Base-by-base conservation (phyloP, 805 yeast genomes). In the Metschnikowia colocasiae region DNA sequence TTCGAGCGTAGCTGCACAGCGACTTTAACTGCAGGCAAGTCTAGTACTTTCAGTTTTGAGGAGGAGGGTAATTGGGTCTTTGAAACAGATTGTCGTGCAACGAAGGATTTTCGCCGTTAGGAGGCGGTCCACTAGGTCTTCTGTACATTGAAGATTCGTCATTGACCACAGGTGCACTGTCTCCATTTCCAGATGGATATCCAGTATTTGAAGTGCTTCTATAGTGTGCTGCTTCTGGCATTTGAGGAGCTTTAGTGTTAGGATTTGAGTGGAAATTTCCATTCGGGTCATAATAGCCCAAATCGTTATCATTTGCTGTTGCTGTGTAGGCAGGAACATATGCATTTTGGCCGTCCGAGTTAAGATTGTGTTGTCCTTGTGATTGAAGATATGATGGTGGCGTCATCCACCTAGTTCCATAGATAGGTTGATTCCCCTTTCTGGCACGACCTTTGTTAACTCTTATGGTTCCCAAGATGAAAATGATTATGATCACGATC, bases 371-470 rank as follows among this genome's bases (percentile, higher is more conserved):
- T 48, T 79, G 82, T 43, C 68, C 70, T 57, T 85, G 86, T 1
- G 89, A 78, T 54, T 82, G 88, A 40, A 72, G 61, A 59, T 87
- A 87, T 9, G 83, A 73, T 0, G 95, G 95, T 6, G 96, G 96
- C 0, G 94, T 85, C 70, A 89, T 80, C 95, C 95, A 86, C 9
- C 86, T 79, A 1, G 94, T 86, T 8, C 92, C 92, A 49, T 78
- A 69, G 1, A 87, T 70, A 0, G 96, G 95, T 23, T 67, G 71
- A 51, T 71, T 67, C 1, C 84, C 84, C 20, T 59, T 58, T 36
- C 59, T 64, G 8, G 68, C 53, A 62, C 95, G 73, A 47, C 71
- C 73, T 39, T 69, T 76, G 58, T 86, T 86, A 12, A 79, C 68
- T 31, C 78, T 58, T 22, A 84, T 63, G 0, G 86, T 81, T 39